These are phyloP conservation scores for Aegle marmelos DNA, from an alignment of 345 rosid species.

Conservation along the genomic window DNA sequence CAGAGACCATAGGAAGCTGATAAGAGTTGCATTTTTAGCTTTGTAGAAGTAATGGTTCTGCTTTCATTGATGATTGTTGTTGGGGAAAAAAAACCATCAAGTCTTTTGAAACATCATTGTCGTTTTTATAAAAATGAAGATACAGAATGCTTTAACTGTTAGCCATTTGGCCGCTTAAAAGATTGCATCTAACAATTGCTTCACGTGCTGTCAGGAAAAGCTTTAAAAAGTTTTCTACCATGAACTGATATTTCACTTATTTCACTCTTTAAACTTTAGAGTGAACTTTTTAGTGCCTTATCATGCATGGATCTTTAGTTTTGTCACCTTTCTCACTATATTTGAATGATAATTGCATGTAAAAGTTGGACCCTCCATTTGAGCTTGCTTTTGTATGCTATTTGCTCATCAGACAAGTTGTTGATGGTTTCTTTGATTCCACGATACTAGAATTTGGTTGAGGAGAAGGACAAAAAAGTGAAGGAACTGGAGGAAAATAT, in stretches of 20 bases:
- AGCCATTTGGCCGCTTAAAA: neutral
- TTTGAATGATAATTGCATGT: neutral
- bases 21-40: neutral
- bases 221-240: neutral
- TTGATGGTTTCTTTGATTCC: slow-evolving; percentile 10
- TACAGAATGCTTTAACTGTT: neutral
- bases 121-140: neutral
- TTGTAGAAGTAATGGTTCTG: neutral
- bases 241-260: neutral
- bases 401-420: neutral
- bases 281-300: neutral
- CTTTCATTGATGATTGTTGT: neutral
- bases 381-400: neutral
- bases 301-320: neutral
- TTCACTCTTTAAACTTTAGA: neutral
- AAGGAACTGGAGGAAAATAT: slow-evolving; percentile 92
- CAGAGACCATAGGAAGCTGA: neutral
- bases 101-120: neutral
- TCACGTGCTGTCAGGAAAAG: neutral
- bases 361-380: neutral
- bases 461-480: slow-evolving; percentile 94
- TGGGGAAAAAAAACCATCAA: neutral
- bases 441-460: slow-evolving; percentile 66
- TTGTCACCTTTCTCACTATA: neutral
- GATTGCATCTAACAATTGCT: neutral